Evolutionary conservation across 768 basidiomycete species (phyloP).

Genomic region (Baorangia bicolor): DNA sequence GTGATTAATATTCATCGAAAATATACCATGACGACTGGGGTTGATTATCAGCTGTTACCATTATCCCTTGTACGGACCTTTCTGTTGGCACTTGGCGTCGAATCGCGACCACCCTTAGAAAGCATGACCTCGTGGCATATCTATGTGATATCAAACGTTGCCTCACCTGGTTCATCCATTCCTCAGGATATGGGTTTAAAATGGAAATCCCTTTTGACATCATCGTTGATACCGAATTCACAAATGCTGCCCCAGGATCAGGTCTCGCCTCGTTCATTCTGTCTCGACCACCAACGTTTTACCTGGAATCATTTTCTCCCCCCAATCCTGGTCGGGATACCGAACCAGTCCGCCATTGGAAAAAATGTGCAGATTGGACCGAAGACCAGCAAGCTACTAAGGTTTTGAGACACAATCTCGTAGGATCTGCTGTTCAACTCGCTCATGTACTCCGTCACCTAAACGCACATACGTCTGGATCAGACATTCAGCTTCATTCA

Average conservation of each 20-base stretch:
- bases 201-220: constrained; percentile 77
- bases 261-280: constrained; percentile 65
- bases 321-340: constrained; percentile 31
- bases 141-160: constrained; percentile 64
- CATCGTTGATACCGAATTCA: constrained; percentile 58
- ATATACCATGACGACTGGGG: not conserved
- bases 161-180: constrained; percentile 78
- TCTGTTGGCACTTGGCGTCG: constrained; percentile 80
- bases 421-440: constrained; percentile 63
- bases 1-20: constrained; percentile 24
- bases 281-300: constrained; percentile 67
- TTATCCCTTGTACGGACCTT: constrained; percentile 75
- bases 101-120: constrained; percentile 51
- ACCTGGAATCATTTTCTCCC: constrained; percentile 48
- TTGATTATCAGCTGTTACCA: constrained; percentile 53
- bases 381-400: constrained; percentile 67
- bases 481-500: constrained; percentile 38
- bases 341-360: constrained; percentile 49
- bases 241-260: constrained; percentile 50
- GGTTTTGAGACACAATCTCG: constrained; percentile 61
- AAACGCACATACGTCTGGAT: constrained; percentile 30
- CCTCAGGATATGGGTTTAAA: constrained; percentile 73
- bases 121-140: constrained; percentile 74
- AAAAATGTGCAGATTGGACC: constrained; percentile 72
- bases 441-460: constrained; percentile 53